Evolutionary conservation across 345 rosid genomes (phyloP).

Genomic region (Streptanthus diversifolius): DNA sequence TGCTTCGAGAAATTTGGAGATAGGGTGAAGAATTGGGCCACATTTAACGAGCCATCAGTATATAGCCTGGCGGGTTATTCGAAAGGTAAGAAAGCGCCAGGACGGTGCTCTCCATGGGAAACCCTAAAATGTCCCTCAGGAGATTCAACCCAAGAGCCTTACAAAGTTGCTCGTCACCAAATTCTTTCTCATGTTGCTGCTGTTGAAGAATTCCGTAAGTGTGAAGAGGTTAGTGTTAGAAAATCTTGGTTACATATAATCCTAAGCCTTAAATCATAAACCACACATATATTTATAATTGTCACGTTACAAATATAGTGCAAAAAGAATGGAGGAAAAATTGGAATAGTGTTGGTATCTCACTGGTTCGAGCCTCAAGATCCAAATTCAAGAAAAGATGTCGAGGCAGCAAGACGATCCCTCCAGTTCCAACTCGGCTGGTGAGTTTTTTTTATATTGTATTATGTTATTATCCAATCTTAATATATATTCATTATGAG

Average conservation of each 20-base stretch:
- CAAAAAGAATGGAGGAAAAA: slow-evolving; percentile 21
- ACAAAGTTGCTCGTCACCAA: slow-evolving; percentile 22
- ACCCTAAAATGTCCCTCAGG: background rate
- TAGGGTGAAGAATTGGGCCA: slow-evolving; percentile 34
- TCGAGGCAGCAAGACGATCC: slow-evolving; percentile 25
- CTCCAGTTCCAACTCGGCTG: slow-evolving; percentile 38
- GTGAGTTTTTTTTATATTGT: slow-evolving; percentile 9
- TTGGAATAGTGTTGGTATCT: slow-evolving; percentile 34
- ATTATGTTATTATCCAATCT: too few relatives aligned
- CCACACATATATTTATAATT: too few relatives aligned
- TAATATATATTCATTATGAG: background rate
- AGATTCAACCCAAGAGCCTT: slow-evolving; percentile 30
- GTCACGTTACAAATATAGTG: slow-evolving; percentile 16
- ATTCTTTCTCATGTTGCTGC: slow-evolving; percentile 35
- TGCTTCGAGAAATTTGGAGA: slow-evolving; percentile 29
- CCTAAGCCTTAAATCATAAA: background rate
- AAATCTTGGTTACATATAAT: background rate
- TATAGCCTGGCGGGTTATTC: slow-evolving; percentile 31
- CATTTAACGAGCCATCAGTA: slow-evolving; percentile 35
- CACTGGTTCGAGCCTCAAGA: slow-evolving; percentile 35
- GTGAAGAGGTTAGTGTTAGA: background rate
- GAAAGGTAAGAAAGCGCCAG: slow-evolving; percentile 30
- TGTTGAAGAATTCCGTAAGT: slow-evolving; percentile 29
- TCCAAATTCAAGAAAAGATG: slow-evolving; percentile 8
- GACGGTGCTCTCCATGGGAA: slow-evolving; percentile 20